Percentiles rank a stretch among this genome's conserved stretches.
Evolutionary conservation across 1,284 basidiomycete genomes (phyloP).

Genomic region (Trametes polyzona): DNA sequence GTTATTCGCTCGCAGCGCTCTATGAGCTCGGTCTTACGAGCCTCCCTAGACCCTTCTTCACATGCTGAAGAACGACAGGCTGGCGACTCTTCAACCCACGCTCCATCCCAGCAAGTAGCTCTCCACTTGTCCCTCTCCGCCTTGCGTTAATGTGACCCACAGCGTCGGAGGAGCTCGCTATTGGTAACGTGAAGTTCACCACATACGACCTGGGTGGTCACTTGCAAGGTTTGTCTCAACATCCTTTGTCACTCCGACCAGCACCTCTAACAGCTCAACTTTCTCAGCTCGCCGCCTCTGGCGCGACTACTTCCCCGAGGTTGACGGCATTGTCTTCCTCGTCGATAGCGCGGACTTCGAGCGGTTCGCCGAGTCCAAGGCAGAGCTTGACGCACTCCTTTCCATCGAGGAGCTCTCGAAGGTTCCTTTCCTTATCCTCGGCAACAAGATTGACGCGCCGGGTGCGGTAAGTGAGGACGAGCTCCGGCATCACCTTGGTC

Average conservation of each 20-base stretch:
- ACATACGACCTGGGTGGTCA: conserved; percentile 99
- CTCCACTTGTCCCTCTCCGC: not conserved
- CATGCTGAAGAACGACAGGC: conserved; percentile 99
- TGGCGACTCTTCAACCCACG: conserved; percentile 97
- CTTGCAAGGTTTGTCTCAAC: conserved; percentile 75
- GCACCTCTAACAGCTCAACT: no score
- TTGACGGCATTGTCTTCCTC: conserved; percentile 98
- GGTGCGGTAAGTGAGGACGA: conserved; percentile 99
- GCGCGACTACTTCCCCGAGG: conserved; percentile 99
- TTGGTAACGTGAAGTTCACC: conserved; percentile 99
- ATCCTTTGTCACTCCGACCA: not conserved
- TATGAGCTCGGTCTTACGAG: not conserved
- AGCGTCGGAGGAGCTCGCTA: conserved; percentile 99
- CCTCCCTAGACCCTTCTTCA: conserved; percentile 90
- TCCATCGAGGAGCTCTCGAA: conserved; percentile 93
- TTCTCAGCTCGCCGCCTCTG: conserved; percentile 91
- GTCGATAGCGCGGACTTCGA: conserved; percentile 98
- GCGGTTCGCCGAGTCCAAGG: conserved; percentile 95
- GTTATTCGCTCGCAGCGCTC: conserved; percentile 28
- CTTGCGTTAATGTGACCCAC: conserved; percentile 9
- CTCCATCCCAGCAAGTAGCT: conserved; percentile 93
- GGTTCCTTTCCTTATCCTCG: conserved; percentile 98
- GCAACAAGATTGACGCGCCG: conserved; percentile 99
- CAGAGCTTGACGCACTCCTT: conserved; percentile 94
- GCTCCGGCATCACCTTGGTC: conserved; percentile 91